Evolutionary conservation across 768 basidiomycete genomes (phyloP), one percentile per base, ranked within the genome.

Genomic region (Leucosporidium yakuticum): DNA sequence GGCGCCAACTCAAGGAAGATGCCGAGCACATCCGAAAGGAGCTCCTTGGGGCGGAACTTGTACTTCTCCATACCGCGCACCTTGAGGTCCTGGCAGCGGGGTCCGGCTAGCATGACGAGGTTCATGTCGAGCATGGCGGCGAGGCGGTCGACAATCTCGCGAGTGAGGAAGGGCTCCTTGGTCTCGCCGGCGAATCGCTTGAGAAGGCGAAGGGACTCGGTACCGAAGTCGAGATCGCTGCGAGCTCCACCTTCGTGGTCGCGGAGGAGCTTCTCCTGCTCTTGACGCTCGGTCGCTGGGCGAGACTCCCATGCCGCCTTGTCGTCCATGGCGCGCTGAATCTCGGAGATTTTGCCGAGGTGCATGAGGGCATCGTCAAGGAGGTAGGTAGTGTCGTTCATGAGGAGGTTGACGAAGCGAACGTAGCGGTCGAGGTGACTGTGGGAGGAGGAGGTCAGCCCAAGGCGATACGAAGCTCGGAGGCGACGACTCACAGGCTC

Each of bases 71-170:
- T 86, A 62, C 96, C 87, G 68, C 86, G 83, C 67, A 98, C 91
- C 68, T 84, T 86, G 19, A 99, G 84, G 48, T 95, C 88, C 70
- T 88, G 85, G 79, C 87, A 94, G 71, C 85, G 86, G 7, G 94
- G 92, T 0, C 96, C 96, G 55, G 87, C 90, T 29, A 99, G 85
- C 3, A 87, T 87, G 59, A 88, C 86, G 25, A 99, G 82, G 76
- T 98, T 97, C 80, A 93, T 92, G 77, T 96, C 90, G 75, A 99
- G 80, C 90, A 96, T 97, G 1, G 94, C 94, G 4, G 96, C 96
- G 21, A 99, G 83, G 47, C 89, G 85, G 77, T 94, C 88, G 61
- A 98, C 90, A 57, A 99, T 97, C 79, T 99, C 96, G 12, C 90
- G 88, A 79, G 91, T 88, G 85, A 96, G 89, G 80, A 97, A 99